Evolutionary conservation across 345 rosid species (phyloP).

Genomic region (Dipteronia dyeriana): DNA sequence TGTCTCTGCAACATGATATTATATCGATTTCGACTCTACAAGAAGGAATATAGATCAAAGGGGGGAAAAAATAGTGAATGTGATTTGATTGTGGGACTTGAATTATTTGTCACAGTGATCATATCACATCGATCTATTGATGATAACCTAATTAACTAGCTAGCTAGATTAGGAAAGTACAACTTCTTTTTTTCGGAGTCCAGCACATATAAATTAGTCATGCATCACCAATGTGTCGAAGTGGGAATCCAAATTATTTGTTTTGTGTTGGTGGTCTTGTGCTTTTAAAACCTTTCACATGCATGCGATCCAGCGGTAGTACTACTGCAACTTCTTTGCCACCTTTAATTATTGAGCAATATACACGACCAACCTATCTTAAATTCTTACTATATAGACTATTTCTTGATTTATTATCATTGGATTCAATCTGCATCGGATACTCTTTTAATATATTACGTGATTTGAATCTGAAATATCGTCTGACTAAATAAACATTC

Average conservation of each 20-base stretch:
- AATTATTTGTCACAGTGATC: background rate
- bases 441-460: too few species aligned
- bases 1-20: background rate
- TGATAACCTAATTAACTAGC: background rate
- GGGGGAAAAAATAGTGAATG: conserved; percentile 2
- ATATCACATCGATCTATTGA: background rate
- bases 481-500: too few species aligned
- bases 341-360: background rate
- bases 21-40: background rate
- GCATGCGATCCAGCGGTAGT: background rate
- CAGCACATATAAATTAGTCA: background rate
- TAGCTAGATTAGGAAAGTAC: background rate
- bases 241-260: conserved; percentile 3
- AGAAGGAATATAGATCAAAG: background rate
- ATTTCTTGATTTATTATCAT: too few species aligned
- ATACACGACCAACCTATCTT: too few species aligned
- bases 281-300: background rate
- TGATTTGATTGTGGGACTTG: conserved; percentile 9
- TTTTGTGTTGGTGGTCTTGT: background rate
- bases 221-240: background rate
- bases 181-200: background rate
- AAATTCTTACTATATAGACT: too few species aligned
- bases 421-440: too few species aligned
- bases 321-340: background rate
- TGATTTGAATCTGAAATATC: too few species aligned